Base-by-base conservation (phyloP, 495 filamentous ascomycete species). In the Emericellopsis terricola region DNA sequence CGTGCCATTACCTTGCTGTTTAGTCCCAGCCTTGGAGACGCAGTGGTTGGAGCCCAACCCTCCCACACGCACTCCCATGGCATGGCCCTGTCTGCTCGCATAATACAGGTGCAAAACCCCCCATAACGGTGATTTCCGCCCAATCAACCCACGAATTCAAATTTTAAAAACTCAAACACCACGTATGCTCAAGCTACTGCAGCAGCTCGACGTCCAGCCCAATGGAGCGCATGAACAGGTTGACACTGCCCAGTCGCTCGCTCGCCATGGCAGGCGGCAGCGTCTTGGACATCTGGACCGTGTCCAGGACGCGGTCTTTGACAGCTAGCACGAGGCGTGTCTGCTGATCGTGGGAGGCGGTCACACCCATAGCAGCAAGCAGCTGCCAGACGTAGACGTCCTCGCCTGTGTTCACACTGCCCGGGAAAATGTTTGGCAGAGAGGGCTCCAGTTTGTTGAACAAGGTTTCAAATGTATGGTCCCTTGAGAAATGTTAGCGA, bases 361-460 rank as follows among this genome's bases (percentile, higher is more conserved):
- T 85, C 41, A 92, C 84, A 28, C 89, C 89, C 39, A 91, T 76
- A 7, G 86, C 84, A 13, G 89, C 89, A 39, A 97, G 65, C 55
- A 96, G 94, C 52, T 94, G 85, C 89, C 89, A 97, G 11, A 94
- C 85, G 46, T 94, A 91, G 44, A 89, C 73, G 47, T 97, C 89
- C 38, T 89, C 79, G 31, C 76, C 76, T 13, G 81, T 65, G 41
- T 73, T 81, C 41, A 87, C 81, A 4, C 76, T 72, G 13, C 76
- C 75, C 1, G 85, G 83, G 70, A 97, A 96, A 36, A 94, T 74
- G 35, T 78, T 64, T 1, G 73, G 77, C 24, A 96, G 69, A 8
- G 71, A 69, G 10, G 80, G 81, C 51, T 96, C 86, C 14, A 94
- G 58, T 4, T 70, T 64, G 47, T 91, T 83, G 51, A 97, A 97